Evolutionary conservation across 164 flowering plant species (phyloP), one percentile per base, ranked within the genome.

Genomic region (Stephania yunnanensis): DNA sequence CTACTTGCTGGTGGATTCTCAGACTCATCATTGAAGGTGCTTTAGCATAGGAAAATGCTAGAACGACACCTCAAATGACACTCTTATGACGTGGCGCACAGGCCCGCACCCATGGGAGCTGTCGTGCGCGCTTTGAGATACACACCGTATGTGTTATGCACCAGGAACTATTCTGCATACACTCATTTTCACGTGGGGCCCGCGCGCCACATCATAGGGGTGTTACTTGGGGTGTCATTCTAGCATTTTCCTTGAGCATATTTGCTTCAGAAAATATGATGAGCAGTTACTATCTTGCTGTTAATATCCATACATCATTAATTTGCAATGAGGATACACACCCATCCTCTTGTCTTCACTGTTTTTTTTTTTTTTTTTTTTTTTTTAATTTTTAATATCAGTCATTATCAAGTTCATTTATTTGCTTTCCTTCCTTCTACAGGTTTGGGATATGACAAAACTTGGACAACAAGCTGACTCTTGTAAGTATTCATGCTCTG

Each of bases 371-470:
- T 25, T 25, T 0, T 25, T 25, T 25, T 25, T 25, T 25, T 8
- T 2, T 61, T 19, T 25, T 17, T 25, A 25, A 25, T 61, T 61
- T 3, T 6, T 20, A 61, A 61, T 19, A 61, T 61, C 15, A 20
- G n/a, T 30, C 17, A 19, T 68, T 15, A 50, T 36, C 48, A 6
- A 58, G 22, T 70, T 72, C 30, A n/a, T 66, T 55, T 11, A 52
- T 72, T 67, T 68, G 73, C 42, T 64, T 17, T 46, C 11, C 53
- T 45, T 63, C 68, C 20, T 70, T 42, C 75, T n/a, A 70, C 82
- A 93, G 98, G 89, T 95, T 42, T 96, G 98, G 99, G 97, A 96
- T 80, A 94, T 96, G 95, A 90, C 97, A 81, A 92, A 91, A 82
- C 85, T 90, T 71, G 99, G 97, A 75, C 95, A 86, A 70, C 87